These are phyloP conservation scores for Globisporangium barbulae DNA, from an alignment of 352 stramenopile genomes.

Conservation along the genomic window DNA sequence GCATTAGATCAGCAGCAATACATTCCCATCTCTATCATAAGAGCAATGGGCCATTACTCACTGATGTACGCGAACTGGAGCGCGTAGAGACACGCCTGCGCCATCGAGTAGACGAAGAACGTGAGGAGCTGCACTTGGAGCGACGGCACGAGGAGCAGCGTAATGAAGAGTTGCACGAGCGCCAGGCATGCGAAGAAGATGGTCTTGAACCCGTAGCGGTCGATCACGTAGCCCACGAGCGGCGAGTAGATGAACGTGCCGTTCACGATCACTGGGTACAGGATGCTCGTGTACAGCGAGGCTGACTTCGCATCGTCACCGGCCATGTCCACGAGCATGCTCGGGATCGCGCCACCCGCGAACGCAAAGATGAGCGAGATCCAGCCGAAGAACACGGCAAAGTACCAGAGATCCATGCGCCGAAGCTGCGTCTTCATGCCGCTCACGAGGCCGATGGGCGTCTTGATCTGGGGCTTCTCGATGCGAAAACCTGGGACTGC, in stretches of 20 bases:
- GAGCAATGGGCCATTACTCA: constrained; percentile 23
- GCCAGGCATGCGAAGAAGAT: constrained; percentile 64
- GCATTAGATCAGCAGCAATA: constrained; percentile 1
- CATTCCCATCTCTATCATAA: not conserved
- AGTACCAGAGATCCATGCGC: constrained; percentile 67
- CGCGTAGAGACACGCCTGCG: constrained; percentile 69
- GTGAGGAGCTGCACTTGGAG: constrained; percentile 55
- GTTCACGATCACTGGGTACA: constrained; percentile 78
- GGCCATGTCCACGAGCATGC: constrained; percentile 47
- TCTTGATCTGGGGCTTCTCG: constrained; percentile 54
- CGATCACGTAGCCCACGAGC: constrained; percentile 68
- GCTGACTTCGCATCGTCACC: constrained; percentile 25
- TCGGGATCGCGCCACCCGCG: constrained; percentile 67
- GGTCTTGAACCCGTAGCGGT: constrained; percentile 75
- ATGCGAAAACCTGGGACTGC: constrained; percentile 47
- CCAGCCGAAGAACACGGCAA: constrained; percentile 78
- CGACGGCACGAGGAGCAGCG: constrained; percentile 57
- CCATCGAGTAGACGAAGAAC: constrained; percentile 76
- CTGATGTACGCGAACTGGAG: constrained; percentile 87
- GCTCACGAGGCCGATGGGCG: constrained; percentile 51
- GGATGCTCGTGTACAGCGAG: constrained; percentile 56
- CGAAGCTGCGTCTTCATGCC: constrained; percentile 56
- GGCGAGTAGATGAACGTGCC: constrained; percentile 80
- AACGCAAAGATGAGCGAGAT: constrained; percentile 82
- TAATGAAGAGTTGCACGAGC: constrained; percentile 65